Percentiles rank a stretch among this genome's conserved stretches.
Evolutionary conservation across 164 flowering plant species (phyloP).

Genomic region (Pachysandra terminalis): DNA sequence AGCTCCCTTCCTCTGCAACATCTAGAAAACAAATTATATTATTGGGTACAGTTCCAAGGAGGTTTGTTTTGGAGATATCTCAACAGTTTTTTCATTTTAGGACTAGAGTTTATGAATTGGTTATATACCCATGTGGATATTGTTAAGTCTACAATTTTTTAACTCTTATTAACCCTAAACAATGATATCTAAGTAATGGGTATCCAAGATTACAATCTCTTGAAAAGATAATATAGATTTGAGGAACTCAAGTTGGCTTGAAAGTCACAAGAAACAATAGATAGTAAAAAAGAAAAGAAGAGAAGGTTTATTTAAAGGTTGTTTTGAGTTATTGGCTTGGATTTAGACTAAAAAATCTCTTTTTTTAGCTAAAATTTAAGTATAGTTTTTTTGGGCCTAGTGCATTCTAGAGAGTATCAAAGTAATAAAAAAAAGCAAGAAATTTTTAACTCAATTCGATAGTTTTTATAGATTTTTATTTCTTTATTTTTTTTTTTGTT

Average conservation of each 20-base stretch:
- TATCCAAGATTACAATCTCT: too few relatives aligned
- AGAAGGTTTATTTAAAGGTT: background rate
- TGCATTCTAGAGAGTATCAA: too few relatives aligned
- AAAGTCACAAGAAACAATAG: background rate
- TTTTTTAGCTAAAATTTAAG: background rate
- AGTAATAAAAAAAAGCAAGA: too few relatives aligned
- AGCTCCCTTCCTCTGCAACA: conserved; percentile 72
- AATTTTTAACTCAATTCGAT: too few relatives aligned
- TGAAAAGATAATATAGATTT: background rate
- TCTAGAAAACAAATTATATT: background rate
- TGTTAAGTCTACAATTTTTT: background rate
- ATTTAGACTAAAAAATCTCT: too few relatives aligned
- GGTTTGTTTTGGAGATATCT: background rate
- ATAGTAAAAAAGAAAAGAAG: background rate
- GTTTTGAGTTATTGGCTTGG: background rate
- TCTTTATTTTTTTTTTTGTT: too few relatives aligned
- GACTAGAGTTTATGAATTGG: background rate
- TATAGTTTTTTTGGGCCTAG: background rate
- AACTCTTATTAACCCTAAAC: too few relatives aligned
- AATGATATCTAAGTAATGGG: too few relatives aligned
- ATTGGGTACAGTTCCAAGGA: background rate
- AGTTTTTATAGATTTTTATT: too few relatives aligned
- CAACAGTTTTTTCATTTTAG: too few relatives aligned
- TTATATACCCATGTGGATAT: background rate
- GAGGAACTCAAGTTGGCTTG: background rate